A percentile compares a stretch with the other conserved stretches of the same genome.
Conservation (phyloP, 495 filamentous ascomycete species). For the Chaetomidium leptoderma region DNA sequence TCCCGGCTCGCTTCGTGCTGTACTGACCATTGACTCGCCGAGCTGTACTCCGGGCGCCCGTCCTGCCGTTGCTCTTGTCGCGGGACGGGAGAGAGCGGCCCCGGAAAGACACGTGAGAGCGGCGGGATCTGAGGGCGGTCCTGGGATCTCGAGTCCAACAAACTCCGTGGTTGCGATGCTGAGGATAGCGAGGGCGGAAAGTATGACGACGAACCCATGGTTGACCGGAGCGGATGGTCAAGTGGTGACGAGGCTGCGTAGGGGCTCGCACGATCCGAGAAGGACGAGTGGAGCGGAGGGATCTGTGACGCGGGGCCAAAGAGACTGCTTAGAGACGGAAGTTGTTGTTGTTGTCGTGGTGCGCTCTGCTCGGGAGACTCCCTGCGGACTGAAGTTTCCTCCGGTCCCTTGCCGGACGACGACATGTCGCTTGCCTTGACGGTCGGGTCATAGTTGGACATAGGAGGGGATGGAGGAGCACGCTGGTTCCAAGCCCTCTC, state of each 20-base stretch:
- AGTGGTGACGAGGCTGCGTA: conserved; percentile 40
- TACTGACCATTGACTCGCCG: conserved; percentile 27
- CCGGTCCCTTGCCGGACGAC: conserved; percentile 31
- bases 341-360: conserved; percentile 46
- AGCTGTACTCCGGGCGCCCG: conserved; percentile 24
- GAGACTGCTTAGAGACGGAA: conserved; percentile 52
- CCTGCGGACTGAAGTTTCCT: conserved; percentile 33
- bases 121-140: conserved; percentile 40
- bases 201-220: conserved; percentile 46
- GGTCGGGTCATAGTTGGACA: conserved; percentile 50
- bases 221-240: conserved; percentile 37
- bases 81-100: conserved; percentile 38
- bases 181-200: conserved; percentile 35
- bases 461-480: conserved; percentile 44
- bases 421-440: conserved; percentile 42
- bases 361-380: conserved; percentile 29
- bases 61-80: conserved; percentile 32
- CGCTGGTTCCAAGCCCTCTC: conserved; percentile 37
- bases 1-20: conserved; percentile 32
- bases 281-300: conserved; percentile 41
- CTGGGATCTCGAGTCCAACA: conserved; percentile 38
- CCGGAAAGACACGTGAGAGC: conserved; percentile 40
- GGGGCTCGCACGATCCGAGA: conserved; percentile 39
- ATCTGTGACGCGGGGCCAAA: conserved; percentile 44
- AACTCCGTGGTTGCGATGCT: conserved; percentile 38